These are phyloP conservation scores for Candolleomyces aberdarensis DNA, from an alignment of 768 basidiomycete genomes.

Conservation along the genomic window DNA sequence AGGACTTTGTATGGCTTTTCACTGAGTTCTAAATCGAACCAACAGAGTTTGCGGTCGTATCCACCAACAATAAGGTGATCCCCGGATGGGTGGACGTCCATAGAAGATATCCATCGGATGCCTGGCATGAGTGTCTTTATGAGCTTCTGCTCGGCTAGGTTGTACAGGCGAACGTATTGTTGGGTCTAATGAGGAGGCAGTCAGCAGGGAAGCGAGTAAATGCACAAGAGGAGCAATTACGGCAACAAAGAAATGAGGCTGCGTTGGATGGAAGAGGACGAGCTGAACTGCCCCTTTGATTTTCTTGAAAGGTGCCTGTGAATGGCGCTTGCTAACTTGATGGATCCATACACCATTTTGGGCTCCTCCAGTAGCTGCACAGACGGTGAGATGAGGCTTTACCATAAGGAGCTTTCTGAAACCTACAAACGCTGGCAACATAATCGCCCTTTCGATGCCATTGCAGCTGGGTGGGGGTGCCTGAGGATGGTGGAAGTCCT, in stretches of 20 bases:
- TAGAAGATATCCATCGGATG: conserved; percentile 94
- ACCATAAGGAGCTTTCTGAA: background rate
- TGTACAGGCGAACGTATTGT: conserved; percentile 93
- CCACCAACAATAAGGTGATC: conserved; percentile 97
- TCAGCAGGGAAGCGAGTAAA: conserved; percentile 5
- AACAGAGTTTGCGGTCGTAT: conserved; percentile 96
- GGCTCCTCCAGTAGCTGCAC: conserved; percentile 52
- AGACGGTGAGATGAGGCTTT: conserved; percentile 13
- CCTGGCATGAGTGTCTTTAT: conserved; percentile 94
- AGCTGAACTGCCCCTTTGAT: conserved; percentile 87
- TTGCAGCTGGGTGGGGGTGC: conserved; percentile 72
- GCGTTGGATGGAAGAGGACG: conserved; percentile 91
- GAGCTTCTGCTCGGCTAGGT: conserved; percentile 89
- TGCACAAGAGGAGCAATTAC: conserved; percentile 47
- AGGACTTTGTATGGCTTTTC: conserved; percentile 97
- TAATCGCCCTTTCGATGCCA: conserved; percentile 98
- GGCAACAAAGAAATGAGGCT: conserved; percentile 97
- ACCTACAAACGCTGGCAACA: conserved; percentile 90
- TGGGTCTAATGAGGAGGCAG: conserved; percentile 64
- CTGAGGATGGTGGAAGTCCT: conserved; percentile 61
- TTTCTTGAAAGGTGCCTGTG: conserved; percentile 97
- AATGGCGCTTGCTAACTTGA: conserved; percentile 89
- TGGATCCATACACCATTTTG: conserved; percentile 94
- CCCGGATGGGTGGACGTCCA: conserved; percentile 95
- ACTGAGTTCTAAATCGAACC: conserved; percentile 97